phyloP scores from a whole-genome alignment of 176 grass and related monocot species.

The maize (Zea mays) region DNA sequence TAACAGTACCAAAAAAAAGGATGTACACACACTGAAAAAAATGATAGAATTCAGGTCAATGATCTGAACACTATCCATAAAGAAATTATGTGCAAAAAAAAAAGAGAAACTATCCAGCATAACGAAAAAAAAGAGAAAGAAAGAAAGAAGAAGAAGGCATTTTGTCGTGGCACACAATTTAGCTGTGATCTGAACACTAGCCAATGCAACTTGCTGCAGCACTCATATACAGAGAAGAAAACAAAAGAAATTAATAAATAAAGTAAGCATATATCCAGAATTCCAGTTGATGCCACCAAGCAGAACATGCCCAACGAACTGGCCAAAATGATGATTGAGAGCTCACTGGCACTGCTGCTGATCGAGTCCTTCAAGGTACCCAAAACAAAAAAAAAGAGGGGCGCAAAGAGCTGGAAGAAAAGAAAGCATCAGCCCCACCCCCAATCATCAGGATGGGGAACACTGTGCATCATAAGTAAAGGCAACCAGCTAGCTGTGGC shows the following conservation, averaged over 20 bases:
- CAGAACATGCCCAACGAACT: constrained; percentile 43
- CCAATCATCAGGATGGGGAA: constrained; percentile 7
- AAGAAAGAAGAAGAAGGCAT: too few species aligned
- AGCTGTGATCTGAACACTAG: background rate
- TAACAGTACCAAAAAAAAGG: background rate
- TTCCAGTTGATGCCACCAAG: constrained; percentile 28
- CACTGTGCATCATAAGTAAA: background rate
- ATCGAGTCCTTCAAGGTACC: constrained; percentile 14
- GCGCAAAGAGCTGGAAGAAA: constrained; percentile 45
- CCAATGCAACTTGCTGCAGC: background rate
- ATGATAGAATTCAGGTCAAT: background rate
- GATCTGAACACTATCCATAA: too few species aligned
- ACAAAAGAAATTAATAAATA: background rate
- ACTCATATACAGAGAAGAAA: background rate
- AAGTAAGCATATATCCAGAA: background rate
- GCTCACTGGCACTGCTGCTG: background rate
- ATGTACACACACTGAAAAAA: background rate
- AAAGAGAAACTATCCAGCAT: background rate
- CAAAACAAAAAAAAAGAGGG: background rate
- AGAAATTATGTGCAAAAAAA: too few species aligned
- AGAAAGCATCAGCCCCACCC: constrained; percentile 27
- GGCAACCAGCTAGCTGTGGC: constrained; percentile 3
- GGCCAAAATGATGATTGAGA: constrained; percentile 4
- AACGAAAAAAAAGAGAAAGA: background rate
- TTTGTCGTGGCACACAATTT: background rate